A percentile compares a stretch with the other conserved stretches of the same genome.
These are phyloP conservation scores for Exophiala viscosa DNA, from an alignment of 2,329 filamentous ascomycete genomes.

Conservation along the genomic window DNA sequence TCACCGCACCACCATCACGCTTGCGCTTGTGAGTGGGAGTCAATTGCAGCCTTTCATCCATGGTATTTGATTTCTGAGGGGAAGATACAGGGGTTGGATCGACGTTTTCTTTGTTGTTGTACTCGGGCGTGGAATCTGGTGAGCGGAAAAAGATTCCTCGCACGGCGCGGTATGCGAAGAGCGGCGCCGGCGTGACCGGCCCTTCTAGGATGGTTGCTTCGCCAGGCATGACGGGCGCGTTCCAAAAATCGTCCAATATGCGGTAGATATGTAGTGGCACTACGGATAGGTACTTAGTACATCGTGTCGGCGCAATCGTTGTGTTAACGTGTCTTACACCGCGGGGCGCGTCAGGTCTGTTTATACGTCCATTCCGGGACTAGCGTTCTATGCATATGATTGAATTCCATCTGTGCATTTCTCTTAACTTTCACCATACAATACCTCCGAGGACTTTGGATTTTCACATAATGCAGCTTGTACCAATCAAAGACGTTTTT, in stretches of 20 bases:
- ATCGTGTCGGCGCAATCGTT: no score
- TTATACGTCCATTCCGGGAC: no score
- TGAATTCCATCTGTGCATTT: no score
- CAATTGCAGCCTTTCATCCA: conserved; percentile 18
- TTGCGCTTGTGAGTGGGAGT: conserved; percentile 29
- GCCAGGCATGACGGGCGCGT: conserved; percentile 11
- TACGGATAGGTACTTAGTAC: neutral
- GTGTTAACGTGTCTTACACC: no score
- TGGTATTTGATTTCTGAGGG: conserved; percentile 10
- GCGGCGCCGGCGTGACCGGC: conserved; percentile 62
- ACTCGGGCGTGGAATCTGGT: conserved; percentile 47
- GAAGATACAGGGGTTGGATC: neutral
- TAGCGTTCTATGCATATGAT: no score
- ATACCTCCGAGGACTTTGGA: no score
- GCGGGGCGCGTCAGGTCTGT: no score
- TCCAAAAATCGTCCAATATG: neutral
- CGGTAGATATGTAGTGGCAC: neutral
- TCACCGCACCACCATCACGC: conserved; percentile 8
- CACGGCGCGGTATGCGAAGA: conserved; percentile 65
- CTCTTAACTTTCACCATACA: no score
- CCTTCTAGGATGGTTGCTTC: conserved; percentile 47
- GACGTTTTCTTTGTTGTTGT: conserved; percentile 30
- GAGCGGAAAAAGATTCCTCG: conserved; percentile 64
- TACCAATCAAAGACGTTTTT: no score
- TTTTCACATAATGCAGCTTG: no score